A percentile compares a stretch with the other conserved stretches of the same genome.
Conservation (phyloP, 257 asterid species). For the Linderniella brevidens region DNA sequence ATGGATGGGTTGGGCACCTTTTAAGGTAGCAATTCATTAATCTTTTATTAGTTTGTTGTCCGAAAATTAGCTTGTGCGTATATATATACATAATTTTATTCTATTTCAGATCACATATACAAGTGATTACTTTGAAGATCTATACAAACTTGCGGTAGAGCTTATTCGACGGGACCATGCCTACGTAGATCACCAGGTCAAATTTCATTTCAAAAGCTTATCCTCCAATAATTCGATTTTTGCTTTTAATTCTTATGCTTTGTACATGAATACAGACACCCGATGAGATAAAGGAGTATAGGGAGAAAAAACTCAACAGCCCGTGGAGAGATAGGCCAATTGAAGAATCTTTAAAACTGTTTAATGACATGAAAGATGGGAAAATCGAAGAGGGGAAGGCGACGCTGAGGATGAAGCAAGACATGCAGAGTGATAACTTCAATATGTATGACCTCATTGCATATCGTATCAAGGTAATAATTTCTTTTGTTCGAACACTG, state of each 20-base stretch:
- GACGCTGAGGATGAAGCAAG: slow-evolving; percentile 90
- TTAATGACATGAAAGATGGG: slow-evolving; percentile 78
- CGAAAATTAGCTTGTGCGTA: too few species aligned
- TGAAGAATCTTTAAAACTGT: slow-evolving; percentile 71
- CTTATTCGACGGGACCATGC: slow-evolving; percentile 73
- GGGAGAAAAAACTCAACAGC: slow-evolving; percentile 83
- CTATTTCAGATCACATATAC: slow-evolving; percentile 64
- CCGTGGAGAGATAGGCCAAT: slow-evolving; percentile 91
- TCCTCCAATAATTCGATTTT: background rate
- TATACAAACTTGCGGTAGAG: slow-evolving; percentile 80
- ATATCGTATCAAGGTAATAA: slow-evolving; percentile 77
- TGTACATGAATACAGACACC: slow-evolving; percentile 35
- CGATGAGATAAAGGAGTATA: slow-evolving; percentile 83
- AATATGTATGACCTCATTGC: slow-evolving; percentile 96
- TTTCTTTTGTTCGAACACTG: background rate
- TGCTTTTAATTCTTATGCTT: background rate
- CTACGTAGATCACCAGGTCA: slow-evolving; percentile 96
- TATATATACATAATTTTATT: background rate
- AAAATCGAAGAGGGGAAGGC: slow-evolving; percentile 84
- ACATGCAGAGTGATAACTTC: slow-evolving; percentile 87
- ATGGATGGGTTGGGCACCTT: slow-evolving; percentile 99
- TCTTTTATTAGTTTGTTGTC: background rate
- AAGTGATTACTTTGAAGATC: slow-evolving; percentile 86
- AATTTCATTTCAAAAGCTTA: slow-evolving; percentile 7
- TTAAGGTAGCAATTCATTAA: slow-evolving; percentile 34